A percentile compares a stretch with the other conserved stretches of the same genome.
These are phyloP conservation scores for Sugiyamaella mastotermitis DNA, from an alignment of 805 yeast genomes.

Conservation along the genomic window DNA sequence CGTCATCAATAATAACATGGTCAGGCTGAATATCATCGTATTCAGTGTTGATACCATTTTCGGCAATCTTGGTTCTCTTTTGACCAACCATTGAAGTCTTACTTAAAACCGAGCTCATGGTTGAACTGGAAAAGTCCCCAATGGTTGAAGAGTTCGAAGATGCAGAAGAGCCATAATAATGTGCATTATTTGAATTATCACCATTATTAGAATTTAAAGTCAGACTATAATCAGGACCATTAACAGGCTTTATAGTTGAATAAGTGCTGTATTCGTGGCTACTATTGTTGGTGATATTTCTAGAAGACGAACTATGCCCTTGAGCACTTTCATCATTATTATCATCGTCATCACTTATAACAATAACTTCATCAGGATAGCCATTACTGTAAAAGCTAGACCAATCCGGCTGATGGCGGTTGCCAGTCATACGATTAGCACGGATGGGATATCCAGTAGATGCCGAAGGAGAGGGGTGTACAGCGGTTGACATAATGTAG, in stretches of 20 bases:
- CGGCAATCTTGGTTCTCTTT: not conserved
- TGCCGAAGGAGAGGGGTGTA: slow-evolving; percentile 13
- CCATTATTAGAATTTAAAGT: not conserved
- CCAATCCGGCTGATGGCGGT: slow-evolving; percentile 39
- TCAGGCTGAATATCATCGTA: not conserved
- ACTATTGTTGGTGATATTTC: not conserved
- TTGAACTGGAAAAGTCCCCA: not conserved
- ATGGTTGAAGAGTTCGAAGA: not conserved
- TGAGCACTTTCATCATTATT: slow-evolving; percentile 8
- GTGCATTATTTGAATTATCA: not conserved
- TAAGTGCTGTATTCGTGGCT: not conserved
- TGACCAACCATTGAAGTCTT: slow-evolving; percentile 1
- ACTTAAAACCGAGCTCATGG: not conserved
- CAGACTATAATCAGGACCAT: not conserved
- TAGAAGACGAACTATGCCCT: not conserved
- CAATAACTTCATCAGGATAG: slow-evolving; percentile 29
- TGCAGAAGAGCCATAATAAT: not conserved
- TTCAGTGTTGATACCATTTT: not conserved
- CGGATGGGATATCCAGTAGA: not conserved
- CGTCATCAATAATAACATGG: not conserved
- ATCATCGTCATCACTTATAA: slow-evolving; percentile 27
- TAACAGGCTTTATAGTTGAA: not conserved
- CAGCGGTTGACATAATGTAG: slow-evolving; percentile 16
- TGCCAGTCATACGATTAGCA: not conserved
- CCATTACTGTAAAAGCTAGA: slow-evolving; percentile 27